Percentiles rank a stretch among this genome's conserved stretches.
phyloP scores from a whole-genome alignment of 768 basidiomycete species.

The Boletus insuetus region DNA sequence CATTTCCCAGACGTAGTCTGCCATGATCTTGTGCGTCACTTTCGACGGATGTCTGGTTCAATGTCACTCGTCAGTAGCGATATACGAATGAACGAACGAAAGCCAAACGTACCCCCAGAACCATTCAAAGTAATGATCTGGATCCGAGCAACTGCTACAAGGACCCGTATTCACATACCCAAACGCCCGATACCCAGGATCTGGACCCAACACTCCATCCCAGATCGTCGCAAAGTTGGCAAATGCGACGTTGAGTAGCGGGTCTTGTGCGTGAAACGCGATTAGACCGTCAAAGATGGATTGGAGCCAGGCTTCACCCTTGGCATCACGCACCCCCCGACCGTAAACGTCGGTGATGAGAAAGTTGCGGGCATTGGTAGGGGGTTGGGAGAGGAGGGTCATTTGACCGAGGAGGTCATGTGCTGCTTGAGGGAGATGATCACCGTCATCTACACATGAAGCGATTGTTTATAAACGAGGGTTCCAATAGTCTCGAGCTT shows the following conservation, averaged over 20 bases:
- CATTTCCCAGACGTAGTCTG: slow-evolving; percentile 46
- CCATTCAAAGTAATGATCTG: slow-evolving; percentile 54
- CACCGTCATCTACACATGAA: slow-evolving; percentile 38
- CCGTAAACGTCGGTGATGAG: slow-evolving; percentile 52
- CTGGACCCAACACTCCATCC: slow-evolving; percentile 43
- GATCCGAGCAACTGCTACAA: slow-evolving; percentile 40
- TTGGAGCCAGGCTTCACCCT: slow-evolving; percentile 48
- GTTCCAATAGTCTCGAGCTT: neutral
- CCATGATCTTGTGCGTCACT: slow-evolving; percentile 51
- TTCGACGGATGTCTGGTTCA: slow-evolving; percentile 46
- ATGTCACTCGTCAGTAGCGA: neutral
- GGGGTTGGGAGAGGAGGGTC: slow-evolving; percentile 42
- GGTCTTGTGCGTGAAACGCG: slow-evolving; percentile 30
- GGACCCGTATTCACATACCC: slow-evolving; percentile 43
- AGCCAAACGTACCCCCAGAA: slow-evolving; percentile 41
- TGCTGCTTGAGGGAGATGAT: slow-evolving; percentile 46
- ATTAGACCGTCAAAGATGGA: slow-evolving; percentile 42
- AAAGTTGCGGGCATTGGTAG: slow-evolving; percentile 50
- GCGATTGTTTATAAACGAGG: neutral
- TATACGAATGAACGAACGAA: neutral
- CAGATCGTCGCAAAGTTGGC: slow-evolving; percentile 49
- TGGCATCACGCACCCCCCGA: slow-evolving; percentile 37
- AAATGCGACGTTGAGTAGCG: slow-evolving; percentile 41
- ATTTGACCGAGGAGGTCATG: slow-evolving; percentile 44
- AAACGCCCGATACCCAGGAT: slow-evolving; percentile 47